These are phyloP conservation scores for Cutaneotrichosporon sp. DNA, from an alignment of 1,284 basidiomycete species.

Conservation along the genomic window DNA sequence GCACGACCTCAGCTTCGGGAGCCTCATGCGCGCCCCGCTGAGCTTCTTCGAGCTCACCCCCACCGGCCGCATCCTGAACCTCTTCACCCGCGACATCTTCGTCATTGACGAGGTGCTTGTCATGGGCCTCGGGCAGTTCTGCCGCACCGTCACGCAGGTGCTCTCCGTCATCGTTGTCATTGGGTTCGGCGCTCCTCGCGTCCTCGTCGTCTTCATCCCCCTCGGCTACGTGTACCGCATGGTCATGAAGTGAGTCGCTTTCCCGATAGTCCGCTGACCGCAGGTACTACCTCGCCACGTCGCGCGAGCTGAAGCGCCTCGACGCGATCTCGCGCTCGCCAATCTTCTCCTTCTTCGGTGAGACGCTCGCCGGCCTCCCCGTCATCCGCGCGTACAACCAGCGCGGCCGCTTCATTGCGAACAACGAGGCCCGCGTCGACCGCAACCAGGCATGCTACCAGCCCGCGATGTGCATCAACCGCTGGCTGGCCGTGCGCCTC, in stretches of 20 bases:
- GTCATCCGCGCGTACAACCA: constrained; percentile 81
- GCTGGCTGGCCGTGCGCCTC: constrained; percentile 58
- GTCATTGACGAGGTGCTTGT: constrained; percentile 82
- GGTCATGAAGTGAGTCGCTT: constrained; percentile 74
- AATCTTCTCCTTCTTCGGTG: constrained; percentile 85
- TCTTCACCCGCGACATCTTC: constrained; percentile 91
- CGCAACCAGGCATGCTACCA: constrained; percentile 60
- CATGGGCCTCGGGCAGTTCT: constrained; percentile 67
- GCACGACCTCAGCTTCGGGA: constrained; percentile 64
- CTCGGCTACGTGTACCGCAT: constrained; percentile 71
- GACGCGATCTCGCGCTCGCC: constrained; percentile 88
- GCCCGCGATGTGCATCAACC: constrained; percentile 58
- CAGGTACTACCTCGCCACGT: constrained; percentile 87
- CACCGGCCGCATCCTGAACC: constrained; percentile 61
- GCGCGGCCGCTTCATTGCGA: constrained; percentile 69
- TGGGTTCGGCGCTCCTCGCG: constrained; percentile 75
- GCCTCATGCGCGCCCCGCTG: constrained; percentile 78
- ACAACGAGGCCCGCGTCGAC: constrained; percentile 71
- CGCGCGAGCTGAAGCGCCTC: constrained; percentile 86
- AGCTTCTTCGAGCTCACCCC: constrained; percentile 86
- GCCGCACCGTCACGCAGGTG: constrained; percentile 62
- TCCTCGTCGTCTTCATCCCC: constrained; percentile 74
- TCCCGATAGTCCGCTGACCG: constrained; percentile 16
- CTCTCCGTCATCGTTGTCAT: constrained; percentile 78
- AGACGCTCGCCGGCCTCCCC: constrained; percentile 78